phyloP scores from a whole-genome alignment of 2,329 filamentous ascomycete species.

The Chaetomiaceae sp. region DNA sequence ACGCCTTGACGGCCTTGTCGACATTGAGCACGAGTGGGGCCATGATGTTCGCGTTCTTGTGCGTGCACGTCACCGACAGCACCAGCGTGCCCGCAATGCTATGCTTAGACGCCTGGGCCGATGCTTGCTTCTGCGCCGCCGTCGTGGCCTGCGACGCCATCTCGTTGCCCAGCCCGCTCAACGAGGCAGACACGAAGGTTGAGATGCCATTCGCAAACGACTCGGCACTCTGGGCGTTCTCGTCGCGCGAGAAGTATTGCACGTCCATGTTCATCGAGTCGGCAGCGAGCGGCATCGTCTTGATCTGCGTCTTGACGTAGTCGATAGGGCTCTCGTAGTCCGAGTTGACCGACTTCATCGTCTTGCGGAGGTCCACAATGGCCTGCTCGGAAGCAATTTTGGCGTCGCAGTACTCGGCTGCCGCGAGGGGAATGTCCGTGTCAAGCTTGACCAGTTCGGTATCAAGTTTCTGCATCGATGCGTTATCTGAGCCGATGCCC shows the following conservation, averaged over 20 bases:
- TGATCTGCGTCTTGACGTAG: neutral
- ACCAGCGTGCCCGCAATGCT: neutral
- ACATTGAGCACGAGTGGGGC: neutral
- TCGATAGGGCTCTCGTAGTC: neutral
- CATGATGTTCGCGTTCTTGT: neutral
- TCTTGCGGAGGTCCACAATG: neutral
- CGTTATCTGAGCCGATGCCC: neutral
- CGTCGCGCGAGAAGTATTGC: neutral
- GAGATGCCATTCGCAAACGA: neutral
- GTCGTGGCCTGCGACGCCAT: neutral
- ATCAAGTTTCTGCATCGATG: neutral
- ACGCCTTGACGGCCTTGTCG: neutral
- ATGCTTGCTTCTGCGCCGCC: neutral
- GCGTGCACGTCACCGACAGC: neutral
- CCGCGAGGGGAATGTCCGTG: no score
- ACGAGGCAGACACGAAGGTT: neutral
- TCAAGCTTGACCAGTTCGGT: neutral
- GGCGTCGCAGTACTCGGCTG: neutral
- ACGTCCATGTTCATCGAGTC: neutral
- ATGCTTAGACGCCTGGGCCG: neutral
- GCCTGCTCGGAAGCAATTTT: neutral
- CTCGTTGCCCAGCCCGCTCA: neutral
- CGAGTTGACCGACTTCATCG: neutral
- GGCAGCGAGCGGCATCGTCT: neutral
- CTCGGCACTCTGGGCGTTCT: neutral